These are phyloP conservation scores for Hanseniaspora singularis DNA, from an alignment of 805 yeast genomes.

Conservation along the genomic window DNA sequence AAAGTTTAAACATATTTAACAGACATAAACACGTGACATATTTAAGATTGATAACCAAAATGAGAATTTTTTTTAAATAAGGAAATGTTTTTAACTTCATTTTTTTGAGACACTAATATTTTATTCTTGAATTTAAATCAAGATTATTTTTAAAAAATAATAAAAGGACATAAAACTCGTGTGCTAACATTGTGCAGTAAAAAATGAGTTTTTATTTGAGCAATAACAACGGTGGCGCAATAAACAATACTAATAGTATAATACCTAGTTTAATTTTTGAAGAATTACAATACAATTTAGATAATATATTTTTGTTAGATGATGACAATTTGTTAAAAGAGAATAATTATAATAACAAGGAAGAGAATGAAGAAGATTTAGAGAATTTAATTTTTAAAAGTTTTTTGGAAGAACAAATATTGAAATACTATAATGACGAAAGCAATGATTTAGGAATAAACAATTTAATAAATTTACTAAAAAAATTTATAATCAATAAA, in stretches of 20 bases:
- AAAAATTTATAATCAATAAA: not conserved
- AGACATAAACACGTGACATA: too few species aligned
- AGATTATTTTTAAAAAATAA: too few species aligned
- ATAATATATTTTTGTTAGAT: not conserved
- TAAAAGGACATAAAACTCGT: too few species aligned
- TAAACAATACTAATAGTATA: slow-evolving; percentile 8
- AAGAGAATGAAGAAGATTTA: not conserved
- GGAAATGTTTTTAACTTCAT: too few species aligned
- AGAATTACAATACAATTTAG: slow-evolving; percentile 2
- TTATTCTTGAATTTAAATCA: too few species aligned
- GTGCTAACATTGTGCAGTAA: too few species aligned
- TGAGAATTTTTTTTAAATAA: too few species aligned
- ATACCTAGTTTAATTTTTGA: slow-evolving; percentile 10
- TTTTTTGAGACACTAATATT: too few species aligned
- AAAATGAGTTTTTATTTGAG: not conserved
- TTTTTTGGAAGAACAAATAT: not conserved
- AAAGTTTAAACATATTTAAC: too few species aligned
- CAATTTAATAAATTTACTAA: slow-evolving; percentile 4
- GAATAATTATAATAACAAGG: not conserved
- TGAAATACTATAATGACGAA: not conserved
- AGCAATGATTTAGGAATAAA: slow-evolving; percentile 2
- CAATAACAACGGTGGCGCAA: not conserved
- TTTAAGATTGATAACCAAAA: too few species aligned
- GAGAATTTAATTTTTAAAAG: not conserved
- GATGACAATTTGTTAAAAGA: not conserved